Evolutionary conservation across 148 eudicot genomes (phyloP).

Genomic region (Nepenthes mirabilis): DNA sequence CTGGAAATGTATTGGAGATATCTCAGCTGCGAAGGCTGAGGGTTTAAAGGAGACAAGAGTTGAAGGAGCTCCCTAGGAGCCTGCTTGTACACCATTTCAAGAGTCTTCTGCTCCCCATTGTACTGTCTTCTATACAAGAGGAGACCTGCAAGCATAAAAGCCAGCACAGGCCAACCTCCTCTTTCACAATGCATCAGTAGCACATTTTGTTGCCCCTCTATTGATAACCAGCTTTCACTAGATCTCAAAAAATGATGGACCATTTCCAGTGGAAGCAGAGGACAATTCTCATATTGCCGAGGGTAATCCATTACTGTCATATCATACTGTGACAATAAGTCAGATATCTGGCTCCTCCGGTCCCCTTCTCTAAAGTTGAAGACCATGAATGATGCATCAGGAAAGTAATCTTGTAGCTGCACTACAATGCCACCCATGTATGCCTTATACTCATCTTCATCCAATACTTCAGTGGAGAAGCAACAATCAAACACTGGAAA

Average conservation of each 20-base stretch:
- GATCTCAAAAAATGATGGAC: slow-evolving; percentile 64
- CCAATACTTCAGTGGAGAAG: slow-evolving; percentile 63
- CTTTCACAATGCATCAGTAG: slow-evolving; percentile 73
- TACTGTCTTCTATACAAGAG: slow-evolving; percentile 56
- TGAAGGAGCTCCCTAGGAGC: slow-evolving; percentile 60
- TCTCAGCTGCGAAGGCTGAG: slow-evolving; percentile 59
- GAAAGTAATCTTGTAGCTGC: slow-evolving; percentile 55
- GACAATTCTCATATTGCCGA: slow-evolving; percentile 55
- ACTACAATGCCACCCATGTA: slow-evolving; percentile 60
- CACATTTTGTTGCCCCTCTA: slow-evolving; percentile 68
- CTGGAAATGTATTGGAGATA: slow-evolving; percentile 61
- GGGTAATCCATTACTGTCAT: slow-evolving; percentile 89
- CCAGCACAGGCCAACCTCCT: slow-evolving; percentile 82
- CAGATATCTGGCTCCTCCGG: slow-evolving; percentile 54
- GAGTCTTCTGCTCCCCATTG: slow-evolving; percentile 63
- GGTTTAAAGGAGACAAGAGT: slow-evolving; percentile 46
- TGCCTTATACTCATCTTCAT: slow-evolving; percentile 48
- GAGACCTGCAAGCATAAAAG: slow-evolving; percentile 79
- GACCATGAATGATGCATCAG: slow-evolving; percentile 78
- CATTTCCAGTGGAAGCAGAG: slow-evolving; percentile 65
- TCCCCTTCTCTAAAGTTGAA: slow-evolving; percentile 77
- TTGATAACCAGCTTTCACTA: slow-evolving; percentile 64
- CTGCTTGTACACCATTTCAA: slow-evolving; percentile 71
- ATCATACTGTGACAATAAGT: slow-evolving; percentile 55
- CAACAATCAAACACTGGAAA: slow-evolving; percentile 63